Percentiles rank a stretch among this genome's conserved stretches.
Conservation (phyloP, 371 early-diverging fungal genomes). For the Parasitella parasitica region DNA sequence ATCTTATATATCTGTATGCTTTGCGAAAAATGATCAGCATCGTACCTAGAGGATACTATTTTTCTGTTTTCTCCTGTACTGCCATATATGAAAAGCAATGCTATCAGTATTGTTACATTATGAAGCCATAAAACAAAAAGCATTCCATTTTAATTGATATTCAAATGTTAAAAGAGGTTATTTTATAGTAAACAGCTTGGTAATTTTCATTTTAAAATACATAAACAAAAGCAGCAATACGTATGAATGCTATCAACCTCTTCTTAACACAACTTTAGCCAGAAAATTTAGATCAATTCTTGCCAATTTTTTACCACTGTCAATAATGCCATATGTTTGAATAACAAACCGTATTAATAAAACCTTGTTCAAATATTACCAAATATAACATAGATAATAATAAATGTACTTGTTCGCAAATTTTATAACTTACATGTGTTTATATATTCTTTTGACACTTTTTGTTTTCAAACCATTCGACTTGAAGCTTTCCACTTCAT, state of each 20-base stretch:
- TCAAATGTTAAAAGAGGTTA: conserved; percentile 1
- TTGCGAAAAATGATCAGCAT: not conserved
- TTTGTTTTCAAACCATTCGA: not conserved
- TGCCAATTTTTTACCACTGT: conserved; percentile 9
- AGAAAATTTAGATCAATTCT: conserved; percentile 8
- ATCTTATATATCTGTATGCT: conserved; percentile 2
- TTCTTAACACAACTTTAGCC: conserved; percentile 7
- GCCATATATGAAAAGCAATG: conserved; percentile 8
- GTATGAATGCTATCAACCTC: conserved; percentile 1
- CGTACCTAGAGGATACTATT: not conserved
- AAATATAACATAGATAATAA: conserved; percentile 3
- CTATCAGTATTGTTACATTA: conserved; percentile 4
- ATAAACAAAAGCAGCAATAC: not conserved
- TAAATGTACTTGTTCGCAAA: not conserved
- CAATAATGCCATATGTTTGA: not conserved
- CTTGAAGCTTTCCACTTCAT: not conserved
- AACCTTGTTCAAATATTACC: conserved; percentile 1
- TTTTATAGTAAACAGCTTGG: conserved; percentile 1
- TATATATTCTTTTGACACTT: not conserved
- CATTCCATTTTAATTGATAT: conserved; percentile 1
- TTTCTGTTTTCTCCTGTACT: too few relatives aligned
- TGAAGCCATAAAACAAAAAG: conserved; percentile 1
- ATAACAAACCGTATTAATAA: not conserved
- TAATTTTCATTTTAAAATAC: conserved; percentile 5
- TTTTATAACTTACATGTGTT: not conserved